Base-by-base conservation (phyloP, 805 yeast species). In the Ogataea ganodermae region DNA sequence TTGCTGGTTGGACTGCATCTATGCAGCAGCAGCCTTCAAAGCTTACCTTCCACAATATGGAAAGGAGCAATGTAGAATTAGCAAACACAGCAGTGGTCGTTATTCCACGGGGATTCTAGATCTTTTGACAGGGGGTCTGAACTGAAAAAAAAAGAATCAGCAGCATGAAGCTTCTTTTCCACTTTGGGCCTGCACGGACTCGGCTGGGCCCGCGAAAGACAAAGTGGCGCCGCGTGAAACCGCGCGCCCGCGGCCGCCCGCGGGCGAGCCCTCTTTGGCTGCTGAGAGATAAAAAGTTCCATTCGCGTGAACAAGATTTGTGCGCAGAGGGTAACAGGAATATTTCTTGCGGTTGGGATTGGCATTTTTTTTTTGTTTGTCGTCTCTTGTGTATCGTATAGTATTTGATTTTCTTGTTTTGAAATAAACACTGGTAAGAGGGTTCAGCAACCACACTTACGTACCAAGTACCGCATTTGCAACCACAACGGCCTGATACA, bases 301-400 rank as follows among this genome's bases (percentile, higher is more conserved):
- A 14, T 33, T 33, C 27, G 39, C 39, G 39, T 13, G 28, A 35
- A 35, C 23, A 4, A 17, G 10, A 14, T 33, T 33, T 12, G 23
- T 30, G 23, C 27, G 32, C 42, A 38, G 22, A 38, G 42, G 42
- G 42, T 38, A 38, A 38, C 42, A 9, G 41, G 18, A 28, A 12
- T 13, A 38, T 38, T 38, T 38, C 22, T 16, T 38, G 42, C 42
- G 42, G 31, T 24, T 18, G 24, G 31, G 33, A 38, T 24, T 17
- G 23, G 27, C 27, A 16, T 38, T 38, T 38, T 36, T 36, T 36
- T 24, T 36, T 23, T 23, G 9, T 26, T 38, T 38, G 42, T 38
- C 42, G 42, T 27, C 30, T 24, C 30, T 38, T 38, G 42, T 38
- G 42, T 24, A 38, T 24, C 6, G 28, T 17, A 35, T 13, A 5